Conservation (phyloP, 305 asterid genomes). For the Euphrasia arctica region DNA sequence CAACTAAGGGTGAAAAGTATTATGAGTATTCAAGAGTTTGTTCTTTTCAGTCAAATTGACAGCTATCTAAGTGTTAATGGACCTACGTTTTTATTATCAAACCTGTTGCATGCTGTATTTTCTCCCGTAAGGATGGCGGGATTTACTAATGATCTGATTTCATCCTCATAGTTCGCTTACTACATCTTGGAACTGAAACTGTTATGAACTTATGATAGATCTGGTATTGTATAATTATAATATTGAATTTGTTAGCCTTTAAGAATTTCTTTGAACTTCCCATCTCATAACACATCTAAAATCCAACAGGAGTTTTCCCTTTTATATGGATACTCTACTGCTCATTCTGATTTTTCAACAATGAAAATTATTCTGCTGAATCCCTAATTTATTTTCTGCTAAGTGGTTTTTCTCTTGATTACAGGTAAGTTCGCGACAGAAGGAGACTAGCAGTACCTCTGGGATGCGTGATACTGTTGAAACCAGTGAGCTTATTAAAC, state of each 20-base stretch:
- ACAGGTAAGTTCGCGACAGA: conserved; percentile 95
- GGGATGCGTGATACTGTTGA: conserved; percentile 98
- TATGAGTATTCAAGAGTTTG: neutral
- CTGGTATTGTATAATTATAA: conserved; percentile 12
- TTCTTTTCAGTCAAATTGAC: conserved; percentile 14
- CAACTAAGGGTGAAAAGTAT: conserved; percentile 6
- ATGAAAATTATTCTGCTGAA: conserved; percentile 8
- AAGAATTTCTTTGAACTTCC: conserved; percentile 2
- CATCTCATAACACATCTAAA: neutral
- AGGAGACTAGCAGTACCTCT: conserved; percentile 97
- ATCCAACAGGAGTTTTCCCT: neutral
- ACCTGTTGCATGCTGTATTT: neutral
- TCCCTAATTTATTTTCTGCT: neutral
- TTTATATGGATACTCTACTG: too few relatives aligned
- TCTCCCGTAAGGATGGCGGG: neutral
- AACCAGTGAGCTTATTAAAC: conserved; percentile 77
- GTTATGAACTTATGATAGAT: neutral
- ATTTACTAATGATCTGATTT: conserved; percentile 11
- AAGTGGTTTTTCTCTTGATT: conserved; percentile 17
- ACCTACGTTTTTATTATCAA: conserved; percentile 12
- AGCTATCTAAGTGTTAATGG: neutral
- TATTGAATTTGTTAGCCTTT: neutral
- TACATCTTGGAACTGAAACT: neutral
- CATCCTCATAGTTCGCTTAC: neutral
- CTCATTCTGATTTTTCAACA: too few relatives aligned